A percentile compares a stretch with the other conserved stretches of the same genome.
phyloP scores from a whole-genome alignment of 2,329 filamentous ascomycete genomes.

The Penicillium crustosum region DNA sequence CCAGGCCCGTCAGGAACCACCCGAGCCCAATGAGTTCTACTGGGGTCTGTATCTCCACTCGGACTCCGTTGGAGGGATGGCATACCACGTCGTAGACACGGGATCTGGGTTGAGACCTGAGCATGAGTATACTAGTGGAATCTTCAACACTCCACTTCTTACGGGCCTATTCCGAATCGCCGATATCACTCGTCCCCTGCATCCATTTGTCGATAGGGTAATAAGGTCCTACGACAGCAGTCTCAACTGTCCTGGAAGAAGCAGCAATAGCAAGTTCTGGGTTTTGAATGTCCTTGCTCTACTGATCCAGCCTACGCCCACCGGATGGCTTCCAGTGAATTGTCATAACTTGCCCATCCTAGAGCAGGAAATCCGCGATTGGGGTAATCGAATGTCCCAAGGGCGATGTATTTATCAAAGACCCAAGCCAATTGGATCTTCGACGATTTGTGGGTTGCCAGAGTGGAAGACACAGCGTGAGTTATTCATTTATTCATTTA shows the following conservation, averaged over 20 bases:
- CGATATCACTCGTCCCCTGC: conserved; percentile 11
- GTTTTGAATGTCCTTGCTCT: conserved; percentile 17
- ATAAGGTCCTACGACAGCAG: conserved; percentile 20
- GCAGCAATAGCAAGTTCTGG: conserved; percentile 23
- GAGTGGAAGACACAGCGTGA: conserved; percentile 3
- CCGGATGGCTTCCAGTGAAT: conserved; percentile 4
- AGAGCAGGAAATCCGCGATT: conserved; percentile 23
- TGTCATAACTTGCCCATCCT: conserved; percentile 14
- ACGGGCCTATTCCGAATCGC: conserved; percentile 26
- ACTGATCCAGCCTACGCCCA: conserved; percentile 10
- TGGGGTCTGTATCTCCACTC: conserved; percentile 32
- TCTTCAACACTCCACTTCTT: conserved; percentile 27
- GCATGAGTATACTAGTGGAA: conserved; percentile 16
- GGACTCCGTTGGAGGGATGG: conserved; percentile 7
- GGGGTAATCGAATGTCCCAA: conserved; percentile 22
- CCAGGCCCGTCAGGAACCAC: conserved; percentile 27
- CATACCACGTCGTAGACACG: conserved; percentile 27
- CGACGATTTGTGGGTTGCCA: conserved; percentile 6
- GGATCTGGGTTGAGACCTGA: conserved; percentile 21
- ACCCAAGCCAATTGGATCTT: conserved; percentile 19
- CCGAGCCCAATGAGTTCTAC: conserved; percentile 29
- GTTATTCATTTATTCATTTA: neutral
- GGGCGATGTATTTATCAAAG: conserved; percentile 17
- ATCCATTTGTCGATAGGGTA: conserved; percentile 17
- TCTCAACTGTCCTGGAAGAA: conserved; percentile 19